A percentile compares a stretch with the other conserved stretches of the same genome.
Evolutionary conservation across 768 basidiomycete species (phyloP).

Genomic region (Auricularia auricula-judae): DNA sequence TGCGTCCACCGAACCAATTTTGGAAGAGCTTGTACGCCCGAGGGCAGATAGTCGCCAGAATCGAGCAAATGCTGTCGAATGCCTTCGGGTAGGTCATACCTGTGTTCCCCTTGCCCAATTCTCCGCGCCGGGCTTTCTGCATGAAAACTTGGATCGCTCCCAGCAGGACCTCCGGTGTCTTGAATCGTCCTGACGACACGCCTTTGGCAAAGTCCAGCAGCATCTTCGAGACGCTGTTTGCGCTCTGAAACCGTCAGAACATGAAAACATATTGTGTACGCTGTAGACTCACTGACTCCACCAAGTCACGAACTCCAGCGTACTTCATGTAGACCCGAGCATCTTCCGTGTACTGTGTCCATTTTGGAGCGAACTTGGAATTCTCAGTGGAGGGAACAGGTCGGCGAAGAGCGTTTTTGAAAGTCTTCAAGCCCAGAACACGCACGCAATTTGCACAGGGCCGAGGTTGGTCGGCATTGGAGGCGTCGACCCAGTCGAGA

Average conservation of each 20-base stretch:
- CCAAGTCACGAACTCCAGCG: conserved; percentile 10
- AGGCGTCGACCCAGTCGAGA: not conserved
- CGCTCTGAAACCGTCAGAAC: not conserved
- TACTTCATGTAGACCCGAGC: conserved; percentile 8
- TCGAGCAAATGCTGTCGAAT: conserved; percentile 11
- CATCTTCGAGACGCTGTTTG: not conserved
- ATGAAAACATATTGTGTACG: not conserved
- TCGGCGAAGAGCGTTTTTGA: conserved; percentile 8
- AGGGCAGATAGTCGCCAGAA: conserved; percentile 10
- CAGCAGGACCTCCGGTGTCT: conserved; percentile 7
- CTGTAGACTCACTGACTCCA: conserved; percentile 9
- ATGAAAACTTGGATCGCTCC: conserved; percentile 13
- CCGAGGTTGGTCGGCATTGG: not conserved
- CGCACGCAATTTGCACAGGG: not conserved
- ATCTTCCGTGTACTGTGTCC: conserved; percentile 6
- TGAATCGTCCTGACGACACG: conserved; percentile 10
- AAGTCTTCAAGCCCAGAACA: conserved; percentile 4
- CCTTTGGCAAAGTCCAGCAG: conserved; percentile 12
- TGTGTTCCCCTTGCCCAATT: conserved; percentile 7
- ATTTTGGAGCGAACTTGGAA: conserved; percentile 11
- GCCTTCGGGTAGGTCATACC: conserved; percentile 10
- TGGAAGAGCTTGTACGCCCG: conserved; percentile 10
- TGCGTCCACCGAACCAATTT: conserved; percentile 6
- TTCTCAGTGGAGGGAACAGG: conserved; percentile 7
- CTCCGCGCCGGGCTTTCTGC: conserved; percentile 5